Conservation (phyloP, 352 stramenopile species). For the Blastocystis sp. region DNA sequence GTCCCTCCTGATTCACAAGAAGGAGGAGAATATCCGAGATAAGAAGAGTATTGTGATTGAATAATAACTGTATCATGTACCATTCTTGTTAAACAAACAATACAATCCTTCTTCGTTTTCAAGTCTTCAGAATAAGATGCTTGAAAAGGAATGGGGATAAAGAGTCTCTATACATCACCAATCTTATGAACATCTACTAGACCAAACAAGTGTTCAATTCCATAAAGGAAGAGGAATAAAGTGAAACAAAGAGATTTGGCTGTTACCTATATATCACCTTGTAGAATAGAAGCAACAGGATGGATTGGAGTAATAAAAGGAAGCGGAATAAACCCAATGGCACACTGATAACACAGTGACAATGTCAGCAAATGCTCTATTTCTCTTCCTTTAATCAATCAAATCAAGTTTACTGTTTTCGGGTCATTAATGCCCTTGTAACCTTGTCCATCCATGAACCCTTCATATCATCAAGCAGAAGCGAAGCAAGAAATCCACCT, state of each 20-base stretch:
- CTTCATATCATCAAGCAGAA: neutral
- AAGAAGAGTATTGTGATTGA: neutral
- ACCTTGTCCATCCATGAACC: constrained; percentile 21
- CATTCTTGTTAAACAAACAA: constrained; percentile 6
- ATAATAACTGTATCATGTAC: neutral
- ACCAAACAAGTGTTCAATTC: neutral
- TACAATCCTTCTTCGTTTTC: neutral
- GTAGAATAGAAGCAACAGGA: neutral
- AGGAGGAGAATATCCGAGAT: neutral
- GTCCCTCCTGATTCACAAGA: neutral
- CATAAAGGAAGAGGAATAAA: neutral
- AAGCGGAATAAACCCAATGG: constrained; percentile 19
- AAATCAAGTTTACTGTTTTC: neutral
- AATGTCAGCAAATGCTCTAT: constrained; percentile 18
- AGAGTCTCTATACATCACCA: neutral
- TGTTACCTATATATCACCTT: neutral
- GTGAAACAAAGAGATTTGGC: neutral
- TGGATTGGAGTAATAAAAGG: neutral
- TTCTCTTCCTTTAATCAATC: neutral
- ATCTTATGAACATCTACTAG: neutral
- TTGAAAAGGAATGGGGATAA: neutral
- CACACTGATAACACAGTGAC: constrained; percentile 16
- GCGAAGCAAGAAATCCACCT: neutral
- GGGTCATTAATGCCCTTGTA: neutral
- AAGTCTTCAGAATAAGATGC: neutral